Base-by-base conservation (phyloP, 768 basidiomycete species). In the Phaffia australis region DNA sequence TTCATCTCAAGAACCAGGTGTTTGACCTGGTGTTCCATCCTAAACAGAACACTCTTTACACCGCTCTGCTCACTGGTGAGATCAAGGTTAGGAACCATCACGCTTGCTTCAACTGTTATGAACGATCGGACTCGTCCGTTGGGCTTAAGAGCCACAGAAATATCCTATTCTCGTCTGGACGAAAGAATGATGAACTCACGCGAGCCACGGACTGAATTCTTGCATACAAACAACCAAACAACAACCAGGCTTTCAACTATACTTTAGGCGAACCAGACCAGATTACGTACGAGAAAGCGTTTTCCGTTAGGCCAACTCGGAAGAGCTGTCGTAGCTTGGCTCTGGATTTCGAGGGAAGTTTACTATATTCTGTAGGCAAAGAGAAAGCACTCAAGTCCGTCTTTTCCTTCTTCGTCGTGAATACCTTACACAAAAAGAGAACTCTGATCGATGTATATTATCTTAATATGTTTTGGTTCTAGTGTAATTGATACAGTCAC, bases 21-120 rank as follows among this genome's bases (percentile, higher is more conserved):
- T 95, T 94, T 77, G 93, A 94, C 78, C 79, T 95, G 51, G 83
- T 81, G 1, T 97, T 95, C 73, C 90, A 94, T 72, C 91, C 93
- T 0, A 80, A 79, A 5, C 73, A 81, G 57, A 77, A 84, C 0
- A 80, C 84, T n/a, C 83, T 92, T 3, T 92, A 87, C 75, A 80
- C 76, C 3, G 75, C 76, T 30, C 83, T 94, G 1, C 79, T 97
- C 19, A 86, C 87, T 0, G 93, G 93, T 14, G 81, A 87, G 56
- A 79, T 95, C 71, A 88, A 87, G 62, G 66, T 66, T 8, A 35
- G 55, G 30, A 32, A 27, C 15, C 16, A 23, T 15, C 29, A 9
- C 21, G 62, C n/a, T 21, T 19, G 29, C n/a, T 56, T 48, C 19
- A 65, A 23, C 16, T 51, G 23, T 42, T 11, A 5, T 11, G 11